Evolutionary conservation across 2,329 filamentous ascomycete species (phyloP).

Genomic region (Stachybotrys chartarum): DNA sequence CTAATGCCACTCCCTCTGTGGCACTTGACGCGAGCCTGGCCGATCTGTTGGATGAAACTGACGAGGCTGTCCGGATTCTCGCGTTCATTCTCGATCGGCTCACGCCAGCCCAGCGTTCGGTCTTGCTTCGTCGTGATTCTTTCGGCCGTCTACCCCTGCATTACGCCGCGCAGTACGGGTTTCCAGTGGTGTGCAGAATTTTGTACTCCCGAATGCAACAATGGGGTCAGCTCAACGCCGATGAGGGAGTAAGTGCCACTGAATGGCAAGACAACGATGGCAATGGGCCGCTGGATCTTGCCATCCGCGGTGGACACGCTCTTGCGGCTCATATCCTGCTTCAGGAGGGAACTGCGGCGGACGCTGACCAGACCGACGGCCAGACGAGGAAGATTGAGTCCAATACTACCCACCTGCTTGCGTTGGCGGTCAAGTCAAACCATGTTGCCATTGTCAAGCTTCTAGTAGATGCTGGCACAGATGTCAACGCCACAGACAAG

Average conservation of each 20-base stretch:
- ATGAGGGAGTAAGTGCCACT: slow-evolving; percentile 76
- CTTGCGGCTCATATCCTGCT: slow-evolving; percentile 77
- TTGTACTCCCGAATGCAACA: slow-evolving; percentile 83
- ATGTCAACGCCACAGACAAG: slow-evolving; percentile 89
- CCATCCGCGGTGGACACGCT: slow-evolving; percentile 84
- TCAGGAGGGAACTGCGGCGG: slow-evolving; percentile 71
- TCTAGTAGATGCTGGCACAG: slow-evolving; percentile 80
- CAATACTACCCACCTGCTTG: slow-evolving; percentile 81
- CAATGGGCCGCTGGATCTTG: slow-evolving; percentile 83
- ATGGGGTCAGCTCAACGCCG: slow-evolving; percentile 81
- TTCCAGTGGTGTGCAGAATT: slow-evolving; percentile 81
- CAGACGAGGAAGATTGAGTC: slow-evolving; percentile 59
- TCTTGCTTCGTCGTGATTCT: slow-evolving; percentile 63
- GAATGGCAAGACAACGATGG: slow-evolving; percentile 92
- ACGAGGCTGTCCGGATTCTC: slow-evolving; percentile 67
- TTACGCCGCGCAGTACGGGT: slow-evolving; percentile 91
- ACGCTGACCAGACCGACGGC: slow-evolving; percentile 52
- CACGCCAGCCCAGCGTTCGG: slow-evolving; percentile 56
- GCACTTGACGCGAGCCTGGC: slow-evolving; percentile 60
- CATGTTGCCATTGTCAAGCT: slow-evolving; percentile 78
- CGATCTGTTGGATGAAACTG: slow-evolving; percentile 57
- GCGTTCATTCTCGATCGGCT: slow-evolving; percentile 60
- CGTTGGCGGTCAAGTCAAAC: slow-evolving; percentile 82
- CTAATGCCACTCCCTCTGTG: slow-evolving; percentile 54
- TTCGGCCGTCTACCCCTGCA: slow-evolving; percentile 83